Conservation (phyloP, 805 yeast genomes). For the Suhomyces pyralidae region DNA sequence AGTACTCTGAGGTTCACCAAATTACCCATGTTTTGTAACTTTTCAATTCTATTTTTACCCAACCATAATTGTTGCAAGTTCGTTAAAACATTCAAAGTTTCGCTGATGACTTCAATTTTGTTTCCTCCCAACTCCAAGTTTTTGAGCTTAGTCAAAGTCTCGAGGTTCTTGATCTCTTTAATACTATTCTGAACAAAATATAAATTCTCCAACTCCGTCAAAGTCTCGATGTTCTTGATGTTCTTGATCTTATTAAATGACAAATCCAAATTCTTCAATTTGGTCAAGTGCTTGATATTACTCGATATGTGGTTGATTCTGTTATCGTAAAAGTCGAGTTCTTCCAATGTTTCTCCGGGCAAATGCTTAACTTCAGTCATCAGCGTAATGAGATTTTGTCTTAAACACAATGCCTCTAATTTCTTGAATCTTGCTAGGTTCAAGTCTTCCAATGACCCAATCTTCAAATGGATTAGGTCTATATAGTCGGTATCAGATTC, state of each 20-base stretch:
- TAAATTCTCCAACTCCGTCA: slow-evolving; percentile 61
- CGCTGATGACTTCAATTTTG: slow-evolving; percentile 54
- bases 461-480: slow-evolving; percentile 69
- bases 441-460: slow-evolving; percentile 59
- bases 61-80: slow-evolving; percentile 81
- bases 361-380: slow-evolving; percentile 55
- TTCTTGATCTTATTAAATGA: slow-evolving; percentile 87
- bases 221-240: slow-evolving; percentile 69
- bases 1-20: slow-evolving; percentile 66
- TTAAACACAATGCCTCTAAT: slow-evolving; percentile 61
- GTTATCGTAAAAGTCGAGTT: slow-evolving; percentile 89
- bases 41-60: slow-evolving; percentile 77
- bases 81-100: slow-evolving; percentile 52
- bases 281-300: slow-evolving; percentile 56
- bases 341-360: slow-evolving; percentile 61
- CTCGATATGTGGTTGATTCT: slow-evolving; percentile 82
- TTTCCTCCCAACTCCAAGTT: slow-evolving; percentile 93
- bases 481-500: slow-evolving; percentile 58
- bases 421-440: slow-evolving; percentile 53
- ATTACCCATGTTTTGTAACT: slow-evolving; percentile 57
- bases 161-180: slow-evolving; percentile 63
- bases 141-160: slow-evolving; percentile 51
- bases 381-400: slow-evolving; percentile 81
- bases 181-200: slow-evolving; percentile 90
- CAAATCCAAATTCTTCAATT: slow-evolving; percentile 65